Base-by-base conservation (phyloP, 176 grass and related monocot species). In the Aegilops speltoides region DNA sequence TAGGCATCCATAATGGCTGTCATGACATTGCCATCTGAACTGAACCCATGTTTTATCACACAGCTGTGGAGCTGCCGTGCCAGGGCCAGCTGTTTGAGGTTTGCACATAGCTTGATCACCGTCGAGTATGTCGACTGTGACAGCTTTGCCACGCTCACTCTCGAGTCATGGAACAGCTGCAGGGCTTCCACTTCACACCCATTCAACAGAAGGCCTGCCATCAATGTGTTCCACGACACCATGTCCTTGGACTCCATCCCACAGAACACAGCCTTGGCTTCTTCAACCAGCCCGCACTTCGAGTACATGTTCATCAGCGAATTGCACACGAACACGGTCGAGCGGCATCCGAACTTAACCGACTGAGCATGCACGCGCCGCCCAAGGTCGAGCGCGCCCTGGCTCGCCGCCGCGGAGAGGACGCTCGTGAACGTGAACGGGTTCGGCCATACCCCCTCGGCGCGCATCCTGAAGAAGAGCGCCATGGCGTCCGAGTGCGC, bases 291-390 rank as follows among this genome's bases (percentile, higher is more conserved):
- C 8, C 90, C 81, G 19, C 88, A 97, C 54, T 90, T 95, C 12
- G 69, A 61, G 54, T 95, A 95, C 93, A 92, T 95, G 83, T 88
- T 95, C 68, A 95, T 90, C 41, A 95, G 88, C 8, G 90, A 83
- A 73, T 92, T 95, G 10, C 93, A 92, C 54, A 90, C 83, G 9
- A 76, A 82, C 9, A 86, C 63, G 0, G 76, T 68, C 8, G 71
- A 80, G 8, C 19, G 14, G 31, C 78, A 86, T 29, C 93, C 93
- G 56, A 92, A 95, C 52, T 90, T 92, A 8, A 95, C 63, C 28
- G 82, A 79, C 26, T 90, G 86, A 56, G 85, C 67, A 13, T 92
- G 90, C 64, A 92, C 59, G 1, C 71, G 23, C 76, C 6, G 81
- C 72, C 90, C 93, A 3, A 82, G 63, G 22, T 64, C 76, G 10